phyloP scores from a whole-genome alignment of 1,139 yeast species.

The Yamadazyma blattariae region DNA sequence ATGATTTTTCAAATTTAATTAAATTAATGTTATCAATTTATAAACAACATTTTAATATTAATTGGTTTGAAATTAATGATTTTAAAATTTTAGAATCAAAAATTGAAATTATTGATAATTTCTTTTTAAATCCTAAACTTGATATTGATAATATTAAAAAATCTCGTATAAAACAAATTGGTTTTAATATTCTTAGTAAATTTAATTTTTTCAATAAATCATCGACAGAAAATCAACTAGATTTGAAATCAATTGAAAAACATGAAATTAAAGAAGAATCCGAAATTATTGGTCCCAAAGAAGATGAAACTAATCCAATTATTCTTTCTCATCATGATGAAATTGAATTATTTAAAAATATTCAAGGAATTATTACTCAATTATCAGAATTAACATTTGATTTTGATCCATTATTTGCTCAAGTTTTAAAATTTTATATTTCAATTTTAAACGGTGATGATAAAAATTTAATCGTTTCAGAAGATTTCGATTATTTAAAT shows the following conservation, averaged over 20 bases:
- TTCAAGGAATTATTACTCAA: slow-evolving; percentile 22
- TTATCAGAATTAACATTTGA: slow-evolving; percentile 28
- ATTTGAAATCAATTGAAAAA: too few relatives aligned
- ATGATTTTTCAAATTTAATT: slow-evolving; percentile 9
- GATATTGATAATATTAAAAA: neutral
- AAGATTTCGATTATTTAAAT: slow-evolving; percentile 23
- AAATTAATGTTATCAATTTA: slow-evolving; percentile 9
- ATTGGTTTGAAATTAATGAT: slow-evolving; percentile 12
- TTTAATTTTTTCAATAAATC: slow-evolving; percentile 4
- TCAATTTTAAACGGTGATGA: slow-evolving; percentile 17
- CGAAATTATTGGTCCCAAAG: too few relatives aligned
- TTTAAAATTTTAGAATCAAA: slow-evolving; percentile 8
- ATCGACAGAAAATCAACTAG: too few relatives aligned
- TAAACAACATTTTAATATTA: slow-evolving; percentile 3
- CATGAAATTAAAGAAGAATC: too few relatives aligned
- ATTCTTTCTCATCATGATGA: slow-evolving; percentile 2
- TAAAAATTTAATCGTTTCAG: slow-evolving; percentile 16
- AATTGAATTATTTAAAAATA: slow-evolving; percentile 8
- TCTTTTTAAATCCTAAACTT: slow-evolving; percentile 5
- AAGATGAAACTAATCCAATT: neutral
- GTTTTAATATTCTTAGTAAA: slow-evolving; percentile 1
- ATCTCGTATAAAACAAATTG: neutral
- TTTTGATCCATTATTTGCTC: slow-evolving; percentile 25
- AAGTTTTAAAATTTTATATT: slow-evolving; percentile 22
- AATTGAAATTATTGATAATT: slow-evolving; percentile 4